Percentiles rank a stretch among this genome's conserved stretches.
Evolutionary conservation across 2,329 filamentous ascomycete species (phyloP).

Genomic region (Sarocladium oryzae): DNA sequence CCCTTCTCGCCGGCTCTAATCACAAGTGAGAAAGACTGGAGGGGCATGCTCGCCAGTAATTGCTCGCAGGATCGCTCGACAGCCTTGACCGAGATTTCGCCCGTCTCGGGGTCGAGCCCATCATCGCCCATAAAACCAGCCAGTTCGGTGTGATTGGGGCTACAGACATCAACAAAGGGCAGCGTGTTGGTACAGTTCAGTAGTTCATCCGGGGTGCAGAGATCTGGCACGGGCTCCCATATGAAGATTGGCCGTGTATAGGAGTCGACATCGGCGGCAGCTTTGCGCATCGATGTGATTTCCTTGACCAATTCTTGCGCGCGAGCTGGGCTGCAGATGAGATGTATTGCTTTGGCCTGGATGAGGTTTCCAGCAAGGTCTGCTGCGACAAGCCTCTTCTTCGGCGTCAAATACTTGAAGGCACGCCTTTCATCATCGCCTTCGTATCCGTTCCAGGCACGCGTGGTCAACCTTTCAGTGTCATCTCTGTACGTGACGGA

Average conservation of each 20-base stretch:
- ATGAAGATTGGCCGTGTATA: conserved; percentile 66
- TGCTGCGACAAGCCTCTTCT: conserved; percentile 68
- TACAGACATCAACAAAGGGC: conserved; percentile 55
- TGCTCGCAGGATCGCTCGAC: conserved; percentile 57
- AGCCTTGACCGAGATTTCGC: conserved; percentile 42
- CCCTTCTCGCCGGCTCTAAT: conserved; percentile 67
- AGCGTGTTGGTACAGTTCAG: conserved; percentile 59
- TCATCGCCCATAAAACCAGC: conserved; percentile 67
- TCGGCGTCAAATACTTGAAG: conserved; percentile 85
- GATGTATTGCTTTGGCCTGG: conserved; percentile 71
- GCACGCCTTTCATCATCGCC: conserved; percentile 60
- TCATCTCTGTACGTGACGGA: conserved; percentile 63
- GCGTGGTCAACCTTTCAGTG: conserved; percentile 66
- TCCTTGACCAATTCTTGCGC: conserved; percentile 69
- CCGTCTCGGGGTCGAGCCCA: conserved; percentile 48
- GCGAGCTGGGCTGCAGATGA: conserved; percentile 74
- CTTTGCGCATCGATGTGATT: conserved; percentile 55
- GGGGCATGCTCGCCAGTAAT: conserved; percentile 56
- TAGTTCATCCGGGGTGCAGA: conserved; percentile 66
- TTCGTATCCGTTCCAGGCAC: conserved; percentile 88
- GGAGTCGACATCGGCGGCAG: conserved; percentile 18
- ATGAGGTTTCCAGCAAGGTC: conserved; percentile 64
- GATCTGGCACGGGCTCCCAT: conserved; percentile 93
- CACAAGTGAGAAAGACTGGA: conserved; percentile 59
- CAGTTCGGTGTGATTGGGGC: conserved; percentile 86